Evolutionary conservation across 306 rosid species (phyloP), one percentile per base, ranked within the genome.

Genomic region (Fragaria ananassa): DNA sequence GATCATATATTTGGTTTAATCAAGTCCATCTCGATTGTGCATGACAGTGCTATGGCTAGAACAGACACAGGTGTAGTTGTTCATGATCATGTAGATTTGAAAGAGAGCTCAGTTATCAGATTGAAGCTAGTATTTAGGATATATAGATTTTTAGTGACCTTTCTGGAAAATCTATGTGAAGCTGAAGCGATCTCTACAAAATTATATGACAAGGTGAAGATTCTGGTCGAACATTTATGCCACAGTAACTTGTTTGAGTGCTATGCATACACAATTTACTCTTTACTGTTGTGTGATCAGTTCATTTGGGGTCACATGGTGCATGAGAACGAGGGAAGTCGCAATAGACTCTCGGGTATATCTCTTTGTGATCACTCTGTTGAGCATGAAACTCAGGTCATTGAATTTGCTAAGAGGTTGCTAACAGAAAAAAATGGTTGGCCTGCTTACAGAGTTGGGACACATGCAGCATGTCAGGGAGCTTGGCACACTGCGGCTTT

Each of bases 371-470:
- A 46, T 70, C 49, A 50, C 74, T 68, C 74, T 58, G 58, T 80
- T 81, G 83, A 85, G 79, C 74, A 74, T 15, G 84, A 86, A 76
- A 58, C 74, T 80, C 37, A 69, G 70, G 80, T 78, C 2, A 49
- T 83, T 2, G 74, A 83, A 44, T 50, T 53, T 78, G 80, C 88
- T 61, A 83, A 80, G 35, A 85, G 50, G 74, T 44, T 85, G 62
- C 66, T 85, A 80, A 57, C 81, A 27, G 81, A 80, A 67, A 75
- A 74, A 42, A 71, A 77, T 35, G 63, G 78, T 53, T 89, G 93
- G 93, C 63, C 81, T 74, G 87, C 87, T 49, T 89, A 89, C 70
- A 87, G 70, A 79, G 78, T 78, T 14, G 89, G 89, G 78, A 74
- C 44, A 31, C 71, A 78, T 75, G 86, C 87, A 45, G 86, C 83